Evolutionary conservation across 1,139 yeast genomes (phyloP).

Genomic region (Diutina neorugosa): DNA sequence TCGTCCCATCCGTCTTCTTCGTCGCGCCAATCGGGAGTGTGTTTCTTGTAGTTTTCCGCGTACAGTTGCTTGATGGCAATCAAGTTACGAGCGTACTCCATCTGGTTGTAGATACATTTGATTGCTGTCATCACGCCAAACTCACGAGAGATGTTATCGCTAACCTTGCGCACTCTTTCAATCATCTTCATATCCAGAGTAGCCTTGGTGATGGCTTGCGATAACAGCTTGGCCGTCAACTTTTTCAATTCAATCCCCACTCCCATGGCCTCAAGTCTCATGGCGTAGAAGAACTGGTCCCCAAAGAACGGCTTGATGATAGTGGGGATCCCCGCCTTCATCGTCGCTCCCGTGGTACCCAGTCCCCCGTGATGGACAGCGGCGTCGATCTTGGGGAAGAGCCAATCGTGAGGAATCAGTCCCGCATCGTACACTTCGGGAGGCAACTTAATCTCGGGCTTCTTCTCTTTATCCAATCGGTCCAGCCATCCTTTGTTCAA

Average conservation of each 20-base stretch:
- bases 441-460: slow-evolving; percentile 51
- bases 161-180: slow-evolving; percentile 50
- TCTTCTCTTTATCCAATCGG: slow-evolving; percentile 25
- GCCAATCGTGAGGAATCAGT: slow-evolving; percentile 86
- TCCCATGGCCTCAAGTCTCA: slow-evolving; percentile 78
- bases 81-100: slow-evolving; percentile 49
- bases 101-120: slow-evolving; percentile 59
- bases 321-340: slow-evolving; percentile 80
- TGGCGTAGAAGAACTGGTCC: slow-evolving; percentile 87
- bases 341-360: slow-evolving; percentile 90
- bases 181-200: slow-evolving; percentile 57
- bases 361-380: slow-evolving; percentile 98
- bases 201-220: slow-evolving; percentile 57
- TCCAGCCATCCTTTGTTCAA: slow-evolving; percentile 95
- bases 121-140: slow-evolving; percentile 75
- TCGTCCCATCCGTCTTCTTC: slow-evolving; percentile 1
- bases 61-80: not conserved
- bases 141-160: slow-evolving; percentile 52
- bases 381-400: slow-evolving; percentile 78
- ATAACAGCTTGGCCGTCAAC: slow-evolving; percentile 48
- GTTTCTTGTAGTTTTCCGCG: slow-evolving; percentile 3
- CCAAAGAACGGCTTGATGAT: slow-evolving; percentile 92
- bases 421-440: slow-evolving; percentile 58
- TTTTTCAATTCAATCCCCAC: slow-evolving; percentile 69
- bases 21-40: slow-evolving; percentile 3